These are phyloP conservation scores for Hanseniaspora nectarophila DNA, from an alignment of 805 yeast genomes.

Conservation along the genomic window DNA sequence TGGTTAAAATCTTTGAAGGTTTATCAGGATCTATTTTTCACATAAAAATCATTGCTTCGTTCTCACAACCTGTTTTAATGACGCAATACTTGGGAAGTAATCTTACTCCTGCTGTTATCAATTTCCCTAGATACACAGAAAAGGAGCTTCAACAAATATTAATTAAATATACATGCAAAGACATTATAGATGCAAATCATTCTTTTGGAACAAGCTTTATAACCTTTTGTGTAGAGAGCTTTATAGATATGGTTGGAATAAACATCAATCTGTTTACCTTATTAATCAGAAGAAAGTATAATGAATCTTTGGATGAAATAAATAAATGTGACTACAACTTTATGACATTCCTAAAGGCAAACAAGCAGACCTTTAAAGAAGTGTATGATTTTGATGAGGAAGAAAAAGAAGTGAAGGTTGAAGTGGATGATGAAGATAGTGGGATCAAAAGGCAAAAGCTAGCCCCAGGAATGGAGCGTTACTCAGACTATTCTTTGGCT, in stretches of 20 bases:
- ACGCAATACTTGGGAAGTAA: conserved; percentile 4
- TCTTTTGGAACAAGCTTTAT: conserved; percentile 2
- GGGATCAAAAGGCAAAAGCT: not conserved
- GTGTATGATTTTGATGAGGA: not conserved
- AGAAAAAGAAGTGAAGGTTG: not conserved
- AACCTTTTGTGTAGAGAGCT: conserved; percentile 3
- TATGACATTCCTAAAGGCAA: not conserved
- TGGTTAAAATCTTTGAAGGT: conserved; percentile 3
- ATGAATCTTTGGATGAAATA: not conserved
- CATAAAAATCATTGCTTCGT: conserved; percentile 12
- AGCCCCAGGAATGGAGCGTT: not conserved
- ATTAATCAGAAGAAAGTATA: conserved; percentile 1
- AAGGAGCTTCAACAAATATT: conserved; percentile 3
- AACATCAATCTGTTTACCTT: not conserved
- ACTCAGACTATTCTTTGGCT: not conserved
- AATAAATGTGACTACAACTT: not conserved
- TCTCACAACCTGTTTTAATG: not conserved
- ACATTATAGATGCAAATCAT: not conserved
- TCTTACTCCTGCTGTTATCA: not conserved
- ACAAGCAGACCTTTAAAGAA: not conserved
- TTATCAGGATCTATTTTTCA: conserved; percentile 9
- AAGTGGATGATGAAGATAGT: not conserved
- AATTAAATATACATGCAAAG: not conserved
- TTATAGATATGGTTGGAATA: conserved; percentile 4
- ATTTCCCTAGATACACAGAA: conserved; percentile 6